A percentile compares a stretch with the other conserved stretches of the same genome.
Evolutionary conservation across 495 filamentous ascomycete genomes (phyloP).

Genomic region (Xylaria nigripes): DNA sequence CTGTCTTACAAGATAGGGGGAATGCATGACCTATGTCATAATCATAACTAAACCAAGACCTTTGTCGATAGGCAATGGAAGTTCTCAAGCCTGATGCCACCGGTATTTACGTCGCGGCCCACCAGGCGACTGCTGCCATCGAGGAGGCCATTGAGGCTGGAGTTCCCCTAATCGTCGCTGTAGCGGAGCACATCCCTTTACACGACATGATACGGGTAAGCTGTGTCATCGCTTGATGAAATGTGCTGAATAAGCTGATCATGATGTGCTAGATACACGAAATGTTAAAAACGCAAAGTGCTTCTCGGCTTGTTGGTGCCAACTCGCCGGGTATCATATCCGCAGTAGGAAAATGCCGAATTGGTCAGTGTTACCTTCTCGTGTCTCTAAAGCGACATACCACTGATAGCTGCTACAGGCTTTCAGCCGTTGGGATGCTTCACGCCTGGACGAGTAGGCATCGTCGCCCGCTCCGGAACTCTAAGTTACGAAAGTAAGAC

Average conservation of each 20-base stretch:
- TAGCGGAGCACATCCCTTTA: conserved; percentile 85
- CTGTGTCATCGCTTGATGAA: background rate
- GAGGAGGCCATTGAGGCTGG: conserved; percentile 85
- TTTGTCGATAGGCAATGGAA: conserved; percentile 53
- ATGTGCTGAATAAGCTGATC: background rate
- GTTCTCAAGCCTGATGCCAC: conserved; percentile 75
- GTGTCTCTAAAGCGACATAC: background rate
- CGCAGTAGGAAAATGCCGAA: conserved; percentile 68
- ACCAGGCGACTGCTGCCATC: conserved; percentile 68
- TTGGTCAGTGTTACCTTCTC: conserved; percentile 36
- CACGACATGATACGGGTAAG: conserved; percentile 76
- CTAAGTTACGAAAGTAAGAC: conserved; percentile 62
- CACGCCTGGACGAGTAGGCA: conserved; percentile 63
- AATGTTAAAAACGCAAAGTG: conserved; percentile 72
- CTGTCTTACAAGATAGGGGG: background rate
- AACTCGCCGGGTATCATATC: conserved; percentile 89
- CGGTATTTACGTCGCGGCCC: conserved; percentile 76
- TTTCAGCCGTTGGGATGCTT: conserved; percentile 81
- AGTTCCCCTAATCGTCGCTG: conserved; percentile 78
- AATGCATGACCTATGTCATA: background rate
- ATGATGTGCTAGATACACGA: conserved; percentile 50
- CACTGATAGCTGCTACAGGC: conserved; percentile 26
- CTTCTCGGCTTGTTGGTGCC: conserved; percentile 71
- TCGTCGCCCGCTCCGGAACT: conserved; percentile 83
- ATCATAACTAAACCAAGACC: background rate